These are phyloP conservation scores for Talaromyces nanjingensis DNA, from an alignment of 495 filamentous ascomycete genomes.

Conservation along the genomic window DNA sequence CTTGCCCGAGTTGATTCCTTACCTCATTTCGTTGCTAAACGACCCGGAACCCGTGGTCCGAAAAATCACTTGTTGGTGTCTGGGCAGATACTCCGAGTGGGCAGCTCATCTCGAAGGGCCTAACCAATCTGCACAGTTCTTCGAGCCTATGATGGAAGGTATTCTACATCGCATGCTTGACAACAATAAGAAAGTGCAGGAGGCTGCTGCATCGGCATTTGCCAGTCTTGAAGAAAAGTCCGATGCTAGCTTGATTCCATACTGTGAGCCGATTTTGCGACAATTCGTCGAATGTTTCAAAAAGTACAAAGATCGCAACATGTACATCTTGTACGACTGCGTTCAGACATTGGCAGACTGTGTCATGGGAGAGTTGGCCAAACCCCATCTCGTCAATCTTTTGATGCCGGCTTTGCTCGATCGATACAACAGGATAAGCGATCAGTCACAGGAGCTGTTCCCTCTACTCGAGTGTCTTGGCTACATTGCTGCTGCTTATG, in stretches of 20 bases:
- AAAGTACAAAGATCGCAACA: constrained; percentile 97
- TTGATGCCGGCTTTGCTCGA: constrained; percentile 93
- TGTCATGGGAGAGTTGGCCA: constrained; percentile 70
- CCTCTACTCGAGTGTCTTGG: constrained; percentile 92
- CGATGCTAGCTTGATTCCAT: constrained; percentile 67
- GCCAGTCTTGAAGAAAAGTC: constrained; percentile 94
- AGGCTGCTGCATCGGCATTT: constrained; percentile 93
- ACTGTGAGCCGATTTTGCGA: constrained; percentile 81
- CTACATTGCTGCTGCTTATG: constrained; percentile 84
- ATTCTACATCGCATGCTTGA: constrained; percentile 92
- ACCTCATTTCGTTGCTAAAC: constrained; percentile 78
- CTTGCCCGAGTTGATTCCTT: constrained; percentile 84
- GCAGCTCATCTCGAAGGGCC: constrained; percentile 67
- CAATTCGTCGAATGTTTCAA: constrained; percentile 90
- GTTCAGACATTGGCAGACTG: constrained; percentile 95
- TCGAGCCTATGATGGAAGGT: constrained; percentile 97
- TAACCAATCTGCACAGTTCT: constrained; percentile 64
- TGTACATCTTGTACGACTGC: constrained; percentile 98
- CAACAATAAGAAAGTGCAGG: constrained; percentile 94
- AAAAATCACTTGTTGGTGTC: constrained; percentile 96
- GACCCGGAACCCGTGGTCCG: constrained; percentile 89
- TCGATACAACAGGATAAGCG: constrained; percentile 78
- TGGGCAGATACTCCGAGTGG: constrained; percentile 92
- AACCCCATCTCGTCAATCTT: constrained; percentile 68
- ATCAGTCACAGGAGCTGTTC: constrained; percentile 90